Conservation (phyloP, 2,329 filamentous ascomycete genomes). For the Cladosporium sp. region DNA sequence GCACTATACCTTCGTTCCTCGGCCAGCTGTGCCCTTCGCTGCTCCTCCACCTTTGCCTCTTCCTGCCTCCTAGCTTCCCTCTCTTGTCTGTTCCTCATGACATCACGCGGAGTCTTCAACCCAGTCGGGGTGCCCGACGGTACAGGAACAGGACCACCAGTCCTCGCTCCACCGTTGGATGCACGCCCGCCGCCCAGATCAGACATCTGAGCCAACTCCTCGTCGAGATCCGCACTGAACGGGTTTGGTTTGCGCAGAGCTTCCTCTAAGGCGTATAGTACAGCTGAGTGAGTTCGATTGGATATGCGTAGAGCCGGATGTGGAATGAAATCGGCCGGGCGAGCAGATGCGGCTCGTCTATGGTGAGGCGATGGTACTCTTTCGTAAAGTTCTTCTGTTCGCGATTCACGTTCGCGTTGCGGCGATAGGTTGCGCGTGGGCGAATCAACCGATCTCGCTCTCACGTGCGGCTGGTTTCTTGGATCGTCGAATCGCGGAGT, state of each 20-base stretch:
- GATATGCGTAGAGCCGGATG: slow-evolving; percentile 67
- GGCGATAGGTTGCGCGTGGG: slow-evolving; percentile 17
- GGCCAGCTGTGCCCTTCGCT: slow-evolving; percentile 53
- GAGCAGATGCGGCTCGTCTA: slow-evolving; percentile 26
- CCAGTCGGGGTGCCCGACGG: slow-evolving; percentile 48
- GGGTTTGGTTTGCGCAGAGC: slow-evolving; percentile 75
- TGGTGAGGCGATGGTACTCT: slow-evolving; percentile 22
- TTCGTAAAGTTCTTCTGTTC: not conserved
- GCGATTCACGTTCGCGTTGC: slow-evolving; percentile 19
- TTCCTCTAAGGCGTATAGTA: slow-evolving; percentile 89
- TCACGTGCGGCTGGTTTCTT: slow-evolving; percentile 32
- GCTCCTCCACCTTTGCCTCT: slow-evolving; percentile 49
- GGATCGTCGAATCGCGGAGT: slow-evolving; percentile 47
- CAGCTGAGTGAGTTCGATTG: slow-evolving; percentile 78
- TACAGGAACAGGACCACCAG: slow-evolving; percentile 52
- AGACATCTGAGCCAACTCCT: slow-evolving; percentile 90
- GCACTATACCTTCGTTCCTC: slow-evolving; percentile 49
- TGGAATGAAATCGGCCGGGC: slow-evolving; percentile 31
- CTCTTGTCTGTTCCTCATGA: slow-evolving; percentile 82
- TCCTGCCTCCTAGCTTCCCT: slow-evolving; percentile 67
- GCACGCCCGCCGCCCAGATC: slow-evolving; percentile 65
- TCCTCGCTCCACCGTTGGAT: slow-evolving; percentile 54
- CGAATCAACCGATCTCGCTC: slow-evolving; percentile 44
- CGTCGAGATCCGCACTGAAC: slow-evolving; percentile 78
- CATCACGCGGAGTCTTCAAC: slow-evolving; percentile 79